Base-by-base conservation (phyloP, 345 rosid genomes). In the Nephelium lappaceum region DNA sequence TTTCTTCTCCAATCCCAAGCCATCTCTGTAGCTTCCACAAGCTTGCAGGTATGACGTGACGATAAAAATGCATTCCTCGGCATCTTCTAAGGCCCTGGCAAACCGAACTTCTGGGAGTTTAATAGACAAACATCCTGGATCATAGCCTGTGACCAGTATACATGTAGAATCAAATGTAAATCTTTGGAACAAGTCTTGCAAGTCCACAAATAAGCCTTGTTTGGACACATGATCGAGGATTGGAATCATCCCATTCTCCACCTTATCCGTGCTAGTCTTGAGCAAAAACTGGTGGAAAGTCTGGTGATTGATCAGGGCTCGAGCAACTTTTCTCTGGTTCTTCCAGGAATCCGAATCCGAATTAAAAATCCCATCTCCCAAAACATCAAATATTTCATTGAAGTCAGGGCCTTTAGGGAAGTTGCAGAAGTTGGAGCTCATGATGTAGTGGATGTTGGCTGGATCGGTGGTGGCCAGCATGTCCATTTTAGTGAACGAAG, bases 361-460 rank as follows among this genome's bases (percentile, higher is more conserved):
- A 55, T 84, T 84, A 79, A 82, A 84, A 57, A 84, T 84, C 6
- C 85, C 89, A 75, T 86, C 89, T 53, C 89, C 86, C 65, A 81
- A 77, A 53, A 87, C 73, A 21, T 91, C 90, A 23, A 89, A 89
- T 0, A 86, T 73, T 78, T 85, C 78, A 83, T 77, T 86, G 83
- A 86, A 91, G 6, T 88, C 84, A 1, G 84, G 19, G 4, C 95
- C 95, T 82, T 89, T 93, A 0, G 90, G 97, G 74, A 78, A 93
- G 49, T 91, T 89, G 2, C 71, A 21, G 68, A 88, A 93, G 79
- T 88, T 87, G 61, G 89, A 11, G 70, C 88, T 91, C 88, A 91
- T 81, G 0, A 92, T 79, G 78, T 93, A 72, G 66, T 86, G 92
- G 12, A 89, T 76, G 76, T 91, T 88, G 60, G 87, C 84, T 0